These are phyloP conservation scores for Pleurotus giganteus DNA, from an alignment of 768 basidiomycete species.

Conservation along the genomic window DNA sequence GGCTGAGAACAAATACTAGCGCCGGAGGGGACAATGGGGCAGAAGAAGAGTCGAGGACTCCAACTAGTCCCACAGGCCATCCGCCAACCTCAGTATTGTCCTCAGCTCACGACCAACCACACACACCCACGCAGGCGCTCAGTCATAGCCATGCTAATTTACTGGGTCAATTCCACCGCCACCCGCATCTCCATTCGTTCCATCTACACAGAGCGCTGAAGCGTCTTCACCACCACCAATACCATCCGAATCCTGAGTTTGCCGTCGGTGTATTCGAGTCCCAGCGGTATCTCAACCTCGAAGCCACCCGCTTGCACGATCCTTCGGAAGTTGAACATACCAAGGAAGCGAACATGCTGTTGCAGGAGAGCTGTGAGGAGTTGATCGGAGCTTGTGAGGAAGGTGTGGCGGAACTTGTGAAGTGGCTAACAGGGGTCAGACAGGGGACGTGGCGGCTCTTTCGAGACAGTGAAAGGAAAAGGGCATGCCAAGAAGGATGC, in stretches of 20 bases:
- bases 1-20: neutral
- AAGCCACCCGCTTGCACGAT: constrained; percentile 51
- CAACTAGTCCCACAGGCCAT: neutral
- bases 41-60: neutral
- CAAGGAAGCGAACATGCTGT: constrained; percentile 37
- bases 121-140: constrained; percentile 11
- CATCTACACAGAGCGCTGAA: constrained; percentile 37
- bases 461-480: constrained; percentile 26
- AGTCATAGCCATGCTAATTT: constrained; percentile 20
- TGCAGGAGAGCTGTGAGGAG: constrained; percentile 53
- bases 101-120: neutral
- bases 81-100: neutral
- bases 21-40: neutral
- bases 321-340: constrained; percentile 44
- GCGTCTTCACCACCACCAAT: constrained; percentile 31
- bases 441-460: constrained; percentile 36
- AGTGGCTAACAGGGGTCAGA: constrained; percentile 49
- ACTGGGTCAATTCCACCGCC: constrained; percentile 25
- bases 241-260: constrained; percentile 36
- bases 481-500: constrained; percentile 30
- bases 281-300: constrained; percentile 67
- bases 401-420: constrained; percentile 37
- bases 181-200: constrained; percentile 27
- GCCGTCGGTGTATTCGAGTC: constrained; percentile 75
- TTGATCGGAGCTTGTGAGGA: constrained; percentile 43